Conservation (phyloP, 2,329 filamentous ascomycete species). For the Periglandula ipomoeae region DNA sequence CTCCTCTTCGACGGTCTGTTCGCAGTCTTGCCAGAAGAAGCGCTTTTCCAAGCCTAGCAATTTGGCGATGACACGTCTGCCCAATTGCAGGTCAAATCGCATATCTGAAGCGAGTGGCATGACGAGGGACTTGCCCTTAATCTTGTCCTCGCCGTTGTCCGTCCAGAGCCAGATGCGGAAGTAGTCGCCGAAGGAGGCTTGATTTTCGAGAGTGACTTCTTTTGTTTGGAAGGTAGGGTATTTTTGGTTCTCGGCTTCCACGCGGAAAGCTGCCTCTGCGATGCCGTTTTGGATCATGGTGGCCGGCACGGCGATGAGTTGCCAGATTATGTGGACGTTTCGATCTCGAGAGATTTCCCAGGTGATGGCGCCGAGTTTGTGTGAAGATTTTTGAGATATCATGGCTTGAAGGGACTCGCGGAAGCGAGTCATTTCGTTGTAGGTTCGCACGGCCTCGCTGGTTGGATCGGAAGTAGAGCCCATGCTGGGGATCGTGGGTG, state of each 20-base stretch:
- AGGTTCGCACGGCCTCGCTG: conserved; percentile 50
- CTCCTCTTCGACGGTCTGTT: conserved; percentile 70
- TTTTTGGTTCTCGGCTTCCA: conserved; percentile 69
- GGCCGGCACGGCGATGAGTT: conserved; percentile 69
- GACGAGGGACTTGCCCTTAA: conserved; percentile 57
- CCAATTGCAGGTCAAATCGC: conserved; percentile 86
- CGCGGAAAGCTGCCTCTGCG: conserved; percentile 80
- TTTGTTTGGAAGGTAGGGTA: conserved; percentile 42
- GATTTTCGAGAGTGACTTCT: conserved; percentile 40
- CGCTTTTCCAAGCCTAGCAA: conserved; percentile 70
- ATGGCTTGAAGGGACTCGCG: conserved; percentile 69
- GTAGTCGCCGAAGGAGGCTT: conserved; percentile 51
- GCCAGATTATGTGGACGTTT: conserved; percentile 90
- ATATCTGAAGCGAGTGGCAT: conserved; percentile 63
- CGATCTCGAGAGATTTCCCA: conserved; percentile 82
- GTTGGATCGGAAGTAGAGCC: conserved; percentile 41
- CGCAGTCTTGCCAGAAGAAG: conserved; percentile 77
- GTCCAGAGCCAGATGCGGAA: conserved; percentile 79
- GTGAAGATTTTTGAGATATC: conserved; percentile 47
- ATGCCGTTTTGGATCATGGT: conserved; percentile 61
- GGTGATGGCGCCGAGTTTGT: conserved; percentile 70
- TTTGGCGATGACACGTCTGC: conserved; percentile 79
- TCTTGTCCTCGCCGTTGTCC: conserved; percentile 41
- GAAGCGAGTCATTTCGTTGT: conserved; percentile 76
- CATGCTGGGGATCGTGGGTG: conserved; percentile 64